Conservation (phyloP, 2,329 filamentous ascomycete species). For the Botrytis galanthina region DNA sequence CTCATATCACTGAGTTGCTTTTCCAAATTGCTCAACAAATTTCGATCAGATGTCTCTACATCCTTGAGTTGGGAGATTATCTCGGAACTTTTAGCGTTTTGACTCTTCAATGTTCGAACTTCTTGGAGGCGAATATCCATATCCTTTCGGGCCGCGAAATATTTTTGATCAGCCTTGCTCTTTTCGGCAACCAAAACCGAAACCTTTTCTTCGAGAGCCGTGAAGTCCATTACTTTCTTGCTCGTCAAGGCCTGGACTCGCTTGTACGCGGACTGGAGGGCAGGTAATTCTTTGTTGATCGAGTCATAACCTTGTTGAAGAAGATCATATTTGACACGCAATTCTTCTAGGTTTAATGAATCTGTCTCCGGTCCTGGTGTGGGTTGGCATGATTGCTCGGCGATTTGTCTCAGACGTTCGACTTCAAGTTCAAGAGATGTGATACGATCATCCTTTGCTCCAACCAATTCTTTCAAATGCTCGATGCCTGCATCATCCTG, state of each 20-base stretch:
- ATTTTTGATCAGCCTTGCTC: constrained; percentile 95
- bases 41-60: constrained; percentile 72
- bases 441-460: constrained; percentile 78
- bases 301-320: constrained; percentile 78
- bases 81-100: constrained; percentile 87
- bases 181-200: constrained; percentile 79
- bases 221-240: constrained; percentile 80
- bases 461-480: constrained; percentile 76
- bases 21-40: constrained; percentile 78
- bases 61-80: constrained; percentile 94
- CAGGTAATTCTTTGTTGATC: constrained; percentile 82
- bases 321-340: constrained; percentile 70
- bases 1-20: constrained; percentile 85
- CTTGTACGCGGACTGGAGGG: constrained; percentile 88
- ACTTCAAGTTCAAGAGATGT: constrained; percentile 78
- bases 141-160: constrained; percentile 91
- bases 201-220: constrained; percentile 74
- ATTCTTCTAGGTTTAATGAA: constrained; percentile 63
- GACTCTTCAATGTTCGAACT: constrained; percentile 72
- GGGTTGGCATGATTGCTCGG: constrained; percentile 44
- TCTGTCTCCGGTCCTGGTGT: constrained; percentile 51
- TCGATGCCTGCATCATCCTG: constrained; percentile 67
- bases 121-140: constrained; percentile 83
- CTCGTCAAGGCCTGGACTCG: constrained; percentile 81
- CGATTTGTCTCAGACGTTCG: constrained; percentile 61